Base-by-base conservation (phyloP, 1,284 basidiomycete genomes). In the Cutaneotrichosporon spelunceum region DNA sequence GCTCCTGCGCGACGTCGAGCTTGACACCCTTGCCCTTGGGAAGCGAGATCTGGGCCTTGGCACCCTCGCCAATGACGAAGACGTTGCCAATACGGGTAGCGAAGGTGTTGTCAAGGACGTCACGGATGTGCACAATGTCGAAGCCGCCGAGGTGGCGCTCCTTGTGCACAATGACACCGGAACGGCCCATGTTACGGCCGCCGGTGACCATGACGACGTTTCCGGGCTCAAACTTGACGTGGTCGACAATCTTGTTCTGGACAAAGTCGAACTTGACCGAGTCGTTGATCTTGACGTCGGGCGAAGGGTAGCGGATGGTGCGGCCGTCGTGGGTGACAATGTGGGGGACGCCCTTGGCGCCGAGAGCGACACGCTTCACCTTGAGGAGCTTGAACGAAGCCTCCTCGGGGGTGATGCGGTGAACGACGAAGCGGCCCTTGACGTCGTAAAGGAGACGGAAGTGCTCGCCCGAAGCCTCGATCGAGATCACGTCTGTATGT, bases 361-460 rank as follows among this genome's bases (percentile, higher is more conserved):
- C 95, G 72, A 99, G 83, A 71, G 93, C 91, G 59, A 93, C 88
- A 77, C 89, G 89, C 80, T 87, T 87, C 72, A 99, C 95, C 82
- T 99, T 99, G 81, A 91, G 86, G 77, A 99, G 93, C 84, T 99
- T 99, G 88, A 95, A 99, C 74, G 85, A 83, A 57, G 95, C 93
- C 83, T 99, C 95, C 83, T 99, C 96, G 57, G 90, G 86, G 69
- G 93, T 94, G 86, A 99, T 99, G 78, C 96, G 93, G 87, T 99
- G 95, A 81, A 99, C 95, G 69, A 93, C 91, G 85, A 99, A 99
- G 73, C 95, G 94, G 72, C 95, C 93, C 86, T 99, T 99, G 82
- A 97, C 88, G 79, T 99, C 96, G 86, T 99, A 99, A 56, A 99
- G 86, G 72, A 99, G 87, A 81, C 95, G 95, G 90, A 99, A 99